Percentiles rank a stretch among this genome's conserved stretches.
Evolutionary conservation across 352 stramenopile genomes (phyloP).

Genomic region (Phytophthora uliginosa): DNA sequence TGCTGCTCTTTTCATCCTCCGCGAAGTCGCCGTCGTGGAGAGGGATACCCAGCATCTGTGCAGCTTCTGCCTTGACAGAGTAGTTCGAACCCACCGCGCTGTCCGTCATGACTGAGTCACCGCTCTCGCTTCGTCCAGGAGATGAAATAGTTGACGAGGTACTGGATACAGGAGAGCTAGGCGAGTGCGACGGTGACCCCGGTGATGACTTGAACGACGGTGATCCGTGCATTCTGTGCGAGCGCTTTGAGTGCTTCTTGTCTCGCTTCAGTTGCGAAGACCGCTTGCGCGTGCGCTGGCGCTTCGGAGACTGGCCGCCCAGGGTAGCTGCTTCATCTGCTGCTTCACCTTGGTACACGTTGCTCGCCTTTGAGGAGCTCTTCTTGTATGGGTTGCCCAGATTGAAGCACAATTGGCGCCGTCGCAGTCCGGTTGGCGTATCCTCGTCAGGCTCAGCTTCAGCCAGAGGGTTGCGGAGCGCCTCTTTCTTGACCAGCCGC

Average conservation of each 20-base stretch:
- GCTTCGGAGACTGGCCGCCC: constrained; percentile 81
- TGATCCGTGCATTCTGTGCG: constrained; percentile 69
- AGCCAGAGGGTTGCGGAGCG: constrained; percentile 83
- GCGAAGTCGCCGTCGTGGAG: constrained; percentile 72
- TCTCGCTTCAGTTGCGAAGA: constrained; percentile 87
- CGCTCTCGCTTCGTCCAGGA: constrained; percentile 71
- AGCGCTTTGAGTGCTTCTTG: constrained; percentile 80
- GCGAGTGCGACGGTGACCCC: constrained; percentile 73
- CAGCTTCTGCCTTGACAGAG: constrained; percentile 81
- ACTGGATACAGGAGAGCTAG: constrained; percentile 65
- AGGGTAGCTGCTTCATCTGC: constrained; percentile 86
- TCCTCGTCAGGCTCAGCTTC: constrained; percentile 90
- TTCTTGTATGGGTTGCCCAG: constrained; percentile 93
- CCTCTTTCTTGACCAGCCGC: constrained; percentile 89
- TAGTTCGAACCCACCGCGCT: constrained; percentile 79
- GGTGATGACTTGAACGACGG: constrained; percentile 80
- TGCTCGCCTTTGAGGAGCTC: constrained; percentile 84
- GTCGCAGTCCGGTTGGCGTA: constrained; percentile 72
- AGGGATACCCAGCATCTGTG: constrained; percentile 83
- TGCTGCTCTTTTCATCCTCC: constrained; percentile 56
- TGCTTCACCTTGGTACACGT: constrained; percentile 87
- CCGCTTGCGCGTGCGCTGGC: constrained; percentile 85
- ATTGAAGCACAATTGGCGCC: constrained; percentile 88
- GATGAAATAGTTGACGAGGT: constrained; percentile 67
- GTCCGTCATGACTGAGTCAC: constrained; percentile 68